Base-by-base conservation (phyloP, 345 rosid genomes). In the Fremontodendron californicum region DNA sequence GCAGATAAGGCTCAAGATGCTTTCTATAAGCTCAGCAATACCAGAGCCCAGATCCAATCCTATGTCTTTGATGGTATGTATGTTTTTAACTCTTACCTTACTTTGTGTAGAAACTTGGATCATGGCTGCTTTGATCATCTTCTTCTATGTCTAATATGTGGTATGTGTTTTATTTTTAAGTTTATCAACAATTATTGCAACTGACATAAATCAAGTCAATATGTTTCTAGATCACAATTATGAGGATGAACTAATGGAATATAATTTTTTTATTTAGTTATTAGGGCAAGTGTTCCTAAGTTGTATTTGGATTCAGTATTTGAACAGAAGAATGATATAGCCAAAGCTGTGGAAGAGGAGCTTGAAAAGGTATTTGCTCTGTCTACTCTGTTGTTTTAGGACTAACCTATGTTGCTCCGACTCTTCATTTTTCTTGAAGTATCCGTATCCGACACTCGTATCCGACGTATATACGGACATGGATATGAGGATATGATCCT, bases 321-420 rank as follows among this genome's bases (percentile, higher is more conserved):
- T 42, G 89, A 88, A 60, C 91, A 88, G 78, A 88, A 86, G 87
- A 88, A 86, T 77, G 86, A 86, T 2, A 88, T 86, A 42, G 91
- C 87, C 0, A 88, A 75, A 81, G 85, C 82, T 51, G 89, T 88
- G 29, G 91, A 88, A 81, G 85, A 84, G 3, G 89, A 88, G 71
- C 89, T 88, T 21, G 89, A 86, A 75, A 86, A 86, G 85, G 86
- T 86, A 79, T 0, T 0, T 4, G 15, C n/a, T 75, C 6, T 40
- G 25, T 76, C 65, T 55, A 58, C 23, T 37, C 13, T 1, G 61
- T 54, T 73, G 31, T 23, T 35, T 73, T n/a, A n/a, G 65, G 51
- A 73, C 5, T 23, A 37, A 55, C 5, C 48, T n/a, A n/a, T n/a
- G n/a, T n/a, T n/a, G n/a, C n/a, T n/a, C n/a, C n/a, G n/a, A n/a